Conservation (phyloP, 192 early-diverging fungal species). For the Entomortierella beljakovae region DNA sequence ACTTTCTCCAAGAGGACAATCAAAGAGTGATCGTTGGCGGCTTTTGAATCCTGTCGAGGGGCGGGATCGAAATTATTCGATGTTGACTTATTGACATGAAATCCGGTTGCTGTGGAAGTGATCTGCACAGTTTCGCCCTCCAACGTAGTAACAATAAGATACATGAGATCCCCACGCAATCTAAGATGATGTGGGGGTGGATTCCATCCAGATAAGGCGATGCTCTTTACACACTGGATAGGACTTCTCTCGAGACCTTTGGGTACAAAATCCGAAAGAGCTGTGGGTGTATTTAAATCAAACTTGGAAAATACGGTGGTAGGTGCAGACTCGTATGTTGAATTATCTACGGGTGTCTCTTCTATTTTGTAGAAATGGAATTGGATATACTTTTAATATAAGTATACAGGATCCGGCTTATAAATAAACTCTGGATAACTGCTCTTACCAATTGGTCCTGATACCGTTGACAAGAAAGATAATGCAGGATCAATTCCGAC, state of each 20-base stretch:
- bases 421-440: neutral
- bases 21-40: constrained; percentile 70
- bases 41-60: constrained; percentile 57
- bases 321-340: constrained; percentile 54
- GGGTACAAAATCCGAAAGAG: constrained; percentile 68
- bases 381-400: no score
- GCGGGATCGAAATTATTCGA: constrained; percentile 73
- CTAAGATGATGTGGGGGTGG: constrained; percentile 83
- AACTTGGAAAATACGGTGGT: constrained; percentile 62
- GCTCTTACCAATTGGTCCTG: constrained; percentile 66
- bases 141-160: constrained; percentile 87
- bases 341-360: constrained; percentile 37
- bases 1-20: constrained; percentile 72
- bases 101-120: constrained; percentile 86
- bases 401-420: no score
- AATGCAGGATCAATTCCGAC: constrained; percentile 79
- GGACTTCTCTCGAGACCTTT: constrained; percentile 60
- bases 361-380: constrained; percentile 16
- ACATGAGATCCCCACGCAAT: constrained; percentile 89
- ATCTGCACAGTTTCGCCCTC: constrained; percentile 88
- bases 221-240: constrained; percentile 76
- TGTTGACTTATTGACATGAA: constrained; percentile 88
- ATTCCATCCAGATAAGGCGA: constrained; percentile 93
- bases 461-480: constrained; percentile 76
- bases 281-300: constrained; percentile 56